Conservation (phyloP, 192 early-diverging fungal species). For the Coemansia guatemalensis region DNA sequence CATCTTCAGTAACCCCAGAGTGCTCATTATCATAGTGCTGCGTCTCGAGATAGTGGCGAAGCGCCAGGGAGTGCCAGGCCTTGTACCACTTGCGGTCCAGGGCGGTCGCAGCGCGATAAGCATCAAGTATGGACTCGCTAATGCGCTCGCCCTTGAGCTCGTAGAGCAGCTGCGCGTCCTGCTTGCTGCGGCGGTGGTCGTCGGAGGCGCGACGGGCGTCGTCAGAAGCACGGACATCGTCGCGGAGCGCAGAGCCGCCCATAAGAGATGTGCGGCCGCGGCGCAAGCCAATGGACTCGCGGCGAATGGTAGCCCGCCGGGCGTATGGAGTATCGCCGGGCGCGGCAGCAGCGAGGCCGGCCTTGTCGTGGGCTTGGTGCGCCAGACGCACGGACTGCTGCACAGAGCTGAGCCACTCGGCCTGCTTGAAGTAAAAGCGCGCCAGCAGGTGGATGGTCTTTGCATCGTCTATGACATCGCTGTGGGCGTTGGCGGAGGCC, state of each 20-base stretch:
- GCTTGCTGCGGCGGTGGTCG: slow-evolving; percentile 8
- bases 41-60: slow-evolving; percentile 86
- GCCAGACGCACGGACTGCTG: slow-evolving; percentile 26
- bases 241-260: not conserved
- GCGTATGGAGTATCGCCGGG: slow-evolving; percentile 8
- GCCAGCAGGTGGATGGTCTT: slow-evolving; percentile 57
- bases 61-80: slow-evolving; percentile 98
- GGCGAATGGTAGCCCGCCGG: slow-evolving; percentile 1
- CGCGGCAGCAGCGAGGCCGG: not conserved
- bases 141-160: slow-evolving; percentile 33
- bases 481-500: not conserved
- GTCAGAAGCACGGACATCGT: not conserved
- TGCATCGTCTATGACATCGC: slow-evolving; percentile 13
- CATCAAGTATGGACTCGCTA: slow-evolving; percentile 68
- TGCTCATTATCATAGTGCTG: slow-evolving; percentile 75
- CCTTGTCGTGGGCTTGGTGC: slow-evolving; percentile 26
- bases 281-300: slow-evolving; percentile 16
- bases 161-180: slow-evolving; percentile 27
- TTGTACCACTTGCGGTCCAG: slow-evolving; percentile 96
- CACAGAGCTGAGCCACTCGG: slow-evolving; percentile 82
- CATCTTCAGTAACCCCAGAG: slow-evolving; percentile 60
- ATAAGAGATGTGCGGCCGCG: slow-evolving; percentile 2
- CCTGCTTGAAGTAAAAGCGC: slow-evolving; percentile 89
- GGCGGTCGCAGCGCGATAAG: slow-evolving; percentile 84
- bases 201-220: not conserved